Base-by-base conservation (phyloP, 2,329 filamentous ascomycete genomes). In the Amauroascus niger region DNA sequence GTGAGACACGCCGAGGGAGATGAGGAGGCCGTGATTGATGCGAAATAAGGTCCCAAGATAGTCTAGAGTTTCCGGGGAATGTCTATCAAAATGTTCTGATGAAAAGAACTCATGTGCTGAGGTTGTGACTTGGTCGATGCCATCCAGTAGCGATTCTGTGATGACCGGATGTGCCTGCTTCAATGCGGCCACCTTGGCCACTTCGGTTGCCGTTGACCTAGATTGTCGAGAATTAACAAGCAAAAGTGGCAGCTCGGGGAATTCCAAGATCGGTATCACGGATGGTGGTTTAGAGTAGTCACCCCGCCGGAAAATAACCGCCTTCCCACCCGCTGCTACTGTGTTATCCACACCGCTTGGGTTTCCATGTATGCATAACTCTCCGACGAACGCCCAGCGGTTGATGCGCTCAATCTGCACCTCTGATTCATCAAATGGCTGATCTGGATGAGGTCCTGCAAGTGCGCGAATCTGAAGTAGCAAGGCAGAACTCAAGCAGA, bases 341-440 rank as follows among this genome's bases (percentile, higher is more conserved):
- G 93, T 98, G 69, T 98, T 98, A 71, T 98, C 93, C 41, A 98
- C 88, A 0, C 93, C 93, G 0, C 88, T 95, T 0, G 93, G 93
- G 65, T 95, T 97, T 35, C 91, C 93, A 66, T 98, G 93, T 58
- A 97, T 96, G 71, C 89, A 93, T 82, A 97, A 86, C 69, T 98
- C 93, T 22, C 86, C 86, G 0, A 98, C 93, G 69, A 96, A 97
- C 0, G 93, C 90, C 93, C 94, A 98, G 57, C 87, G 81, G 70
- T 98, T 98, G 72, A 98, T 96, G 59, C 91, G 83, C 72, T 97
- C 90, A 28, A 97, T 79, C 67, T 98, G 91, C 41, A 89, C 71
- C 56, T 87, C 83, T n/a, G 88, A 88, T 71, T 98, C 93, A 52
- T 88, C 83, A 0, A 82, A 72, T 3, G 89, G 88, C 69, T 97